Conservation (phyloP, 768 basidiomycete genomes). For the Phaffia tasmanica region DNA sequence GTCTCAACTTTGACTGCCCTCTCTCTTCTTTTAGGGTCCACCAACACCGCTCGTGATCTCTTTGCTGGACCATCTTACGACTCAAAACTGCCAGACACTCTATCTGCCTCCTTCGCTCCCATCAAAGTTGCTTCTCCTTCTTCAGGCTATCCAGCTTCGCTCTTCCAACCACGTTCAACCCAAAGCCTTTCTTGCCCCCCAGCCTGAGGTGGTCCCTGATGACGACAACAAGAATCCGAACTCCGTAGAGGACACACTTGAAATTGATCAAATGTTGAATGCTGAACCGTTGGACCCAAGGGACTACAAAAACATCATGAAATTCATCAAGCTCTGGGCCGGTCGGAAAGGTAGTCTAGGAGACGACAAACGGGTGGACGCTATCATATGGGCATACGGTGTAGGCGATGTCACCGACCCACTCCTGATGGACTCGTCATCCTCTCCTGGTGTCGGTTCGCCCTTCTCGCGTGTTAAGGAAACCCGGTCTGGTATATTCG, state of each 20-base stretch:
- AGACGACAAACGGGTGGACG: conserved; percentile 11
- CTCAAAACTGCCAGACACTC: conserved; percentile 14
- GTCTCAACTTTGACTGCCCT: neutral
- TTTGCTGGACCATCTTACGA: conserved; percentile 19
- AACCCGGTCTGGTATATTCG: neutral
- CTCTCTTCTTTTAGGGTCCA: conserved; percentile 8
- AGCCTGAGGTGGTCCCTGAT: neutral
- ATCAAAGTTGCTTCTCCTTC: conserved; percentile 15
- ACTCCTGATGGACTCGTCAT: neutral
- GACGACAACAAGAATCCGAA: neutral
- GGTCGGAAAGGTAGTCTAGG: neutral
- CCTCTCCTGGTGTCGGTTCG: neutral
- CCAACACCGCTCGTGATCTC: conserved; percentile 23
- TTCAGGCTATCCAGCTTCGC: conserved; percentile 14
- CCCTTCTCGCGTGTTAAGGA: neutral
- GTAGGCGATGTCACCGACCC: conserved; percentile 11
- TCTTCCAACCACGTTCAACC: neutral
- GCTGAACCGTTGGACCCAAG: conserved; percentile 21
- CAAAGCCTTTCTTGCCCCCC: neutral
- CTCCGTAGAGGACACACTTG: neutral
- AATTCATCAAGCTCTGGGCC: conserved; percentile 17
- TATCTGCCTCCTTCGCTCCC: conserved; percentile 24
- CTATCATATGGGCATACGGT: conserved; percentile 25
- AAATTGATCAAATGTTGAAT: conserved; percentile 12
- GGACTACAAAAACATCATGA: conserved; percentile 5